Evolutionary conservation across 2,329 filamentous ascomycete species (phyloP).

Genomic region (Ophiosphaerella herpotricha): DNA sequence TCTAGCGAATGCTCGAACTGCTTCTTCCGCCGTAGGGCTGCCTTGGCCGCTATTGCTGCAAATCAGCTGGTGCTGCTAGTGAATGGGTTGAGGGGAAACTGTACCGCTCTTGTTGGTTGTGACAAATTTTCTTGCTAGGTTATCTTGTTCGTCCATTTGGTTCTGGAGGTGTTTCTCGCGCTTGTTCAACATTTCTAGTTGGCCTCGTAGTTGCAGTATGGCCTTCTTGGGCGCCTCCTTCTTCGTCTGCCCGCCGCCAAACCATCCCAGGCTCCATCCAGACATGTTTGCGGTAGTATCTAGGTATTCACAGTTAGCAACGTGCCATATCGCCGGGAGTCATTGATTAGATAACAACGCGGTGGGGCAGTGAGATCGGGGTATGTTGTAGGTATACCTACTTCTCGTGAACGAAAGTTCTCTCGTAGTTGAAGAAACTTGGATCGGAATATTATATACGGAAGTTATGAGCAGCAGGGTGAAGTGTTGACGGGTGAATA

Average conservation of each 20-base stretch:
- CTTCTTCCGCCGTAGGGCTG: conserved; percentile 92
- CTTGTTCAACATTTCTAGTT: conserved; percentile 98
- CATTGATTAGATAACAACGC: conserved; percentile 16
- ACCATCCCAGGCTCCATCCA: conserved; percentile 70
- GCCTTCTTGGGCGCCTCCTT: conserved; percentile 97
- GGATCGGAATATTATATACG: neutral
- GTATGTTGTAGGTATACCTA: conserved; percentile 12
- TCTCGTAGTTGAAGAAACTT: neutral
- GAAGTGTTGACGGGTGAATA: conserved; percentile 12
- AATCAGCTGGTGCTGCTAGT: conserved; percentile 2
- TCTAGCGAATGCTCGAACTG: conserved; percentile 87
- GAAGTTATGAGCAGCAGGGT: conserved; percentile 10
- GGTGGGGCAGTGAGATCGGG: conserved; percentile 21
- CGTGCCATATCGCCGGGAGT: neutral
- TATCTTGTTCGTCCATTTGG: conserved; percentile 92
- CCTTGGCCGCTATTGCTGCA: conserved; percentile 73
- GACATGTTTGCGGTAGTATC: conserved; percentile 33
- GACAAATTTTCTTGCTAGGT: conserved; percentile 85
- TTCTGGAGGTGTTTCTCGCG: conserved; percentile 87
- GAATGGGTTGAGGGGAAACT: conserved; percentile 35
- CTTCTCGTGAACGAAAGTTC: conserved; percentile 2
- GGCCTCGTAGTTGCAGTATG: conserved; percentile 82
- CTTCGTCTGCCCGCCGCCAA: conserved; percentile 81
- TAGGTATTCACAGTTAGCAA: conserved; percentile 4
- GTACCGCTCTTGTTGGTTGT: conserved; percentile 87